A percentile compares a stretch with the other conserved stretches of the same genome.
Conservation (phyloP, 768 basidiomycete genomes). For the Leccinum variicolor region DNA sequence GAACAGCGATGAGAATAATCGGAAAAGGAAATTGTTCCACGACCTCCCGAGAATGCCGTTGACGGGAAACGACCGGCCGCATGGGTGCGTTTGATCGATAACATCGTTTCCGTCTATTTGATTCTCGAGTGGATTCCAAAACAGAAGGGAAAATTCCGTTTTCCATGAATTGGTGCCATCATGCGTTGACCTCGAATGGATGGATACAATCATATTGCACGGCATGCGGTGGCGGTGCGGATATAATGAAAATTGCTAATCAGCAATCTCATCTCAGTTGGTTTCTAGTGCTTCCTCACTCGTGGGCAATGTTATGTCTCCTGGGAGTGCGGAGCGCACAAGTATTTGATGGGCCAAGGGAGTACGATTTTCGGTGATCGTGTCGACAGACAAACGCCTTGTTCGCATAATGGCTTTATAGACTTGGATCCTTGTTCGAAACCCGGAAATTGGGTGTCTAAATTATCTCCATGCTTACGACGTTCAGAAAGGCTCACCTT, state of each 20-base stretch:
- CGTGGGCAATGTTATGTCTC: constrained; percentile 27
- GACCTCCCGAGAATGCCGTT: constrained; percentile 14
- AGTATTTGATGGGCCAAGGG: constrained; percentile 12
- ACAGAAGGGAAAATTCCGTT: constrained; percentile 2
- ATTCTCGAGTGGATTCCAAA: background rate
- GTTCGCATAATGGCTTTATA: constrained; percentile 10
- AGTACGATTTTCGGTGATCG: constrained; percentile 19
- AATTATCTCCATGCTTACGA: constrained; percentile 12
- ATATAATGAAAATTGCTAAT: constrained; percentile 27
- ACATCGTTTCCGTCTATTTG: background rate
- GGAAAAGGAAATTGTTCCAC: constrained; percentile 10
- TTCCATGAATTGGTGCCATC: constrained; percentile 22
- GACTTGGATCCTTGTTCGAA: constrained; percentile 17
- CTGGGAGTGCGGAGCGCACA: constrained; percentile 22
- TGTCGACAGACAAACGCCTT: constrained; percentile 1
- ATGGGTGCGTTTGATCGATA: constrained; percentile 10
- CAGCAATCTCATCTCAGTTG: constrained; percentile 27
- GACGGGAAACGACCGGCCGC: constrained; percentile 6
- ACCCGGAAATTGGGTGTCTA: constrained; percentile 24
- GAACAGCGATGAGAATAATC: constrained; percentile 4
- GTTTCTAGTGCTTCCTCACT: constrained; percentile 21
- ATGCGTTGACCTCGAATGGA: constrained; percentile 14
- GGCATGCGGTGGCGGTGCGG: constrained; percentile 28
- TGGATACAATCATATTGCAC: constrained; percentile 22
- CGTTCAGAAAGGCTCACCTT: constrained; percentile 1